These are phyloP conservation scores for Pythium phragmiticola DNA, from an alignment of 352 stramenopile species.

Conservation along the genomic window DNA sequence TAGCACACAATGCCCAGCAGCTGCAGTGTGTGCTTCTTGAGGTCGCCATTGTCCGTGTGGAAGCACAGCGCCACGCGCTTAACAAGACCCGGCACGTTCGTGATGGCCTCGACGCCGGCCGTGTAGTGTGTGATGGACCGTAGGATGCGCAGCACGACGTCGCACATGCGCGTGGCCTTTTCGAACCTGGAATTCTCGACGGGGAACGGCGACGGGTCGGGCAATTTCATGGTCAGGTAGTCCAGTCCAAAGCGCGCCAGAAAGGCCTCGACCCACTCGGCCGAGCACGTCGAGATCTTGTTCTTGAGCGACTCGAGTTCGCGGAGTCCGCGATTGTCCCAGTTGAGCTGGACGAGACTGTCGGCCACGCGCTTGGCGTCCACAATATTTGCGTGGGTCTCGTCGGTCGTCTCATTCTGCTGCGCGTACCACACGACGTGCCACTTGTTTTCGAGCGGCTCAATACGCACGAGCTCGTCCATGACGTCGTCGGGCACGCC, in stretches of 20 bases:
- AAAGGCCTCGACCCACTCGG: slow-evolving; percentile 80
- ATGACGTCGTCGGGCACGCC: slow-evolving; percentile 82
- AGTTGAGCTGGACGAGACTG: slow-evolving; percentile 78
- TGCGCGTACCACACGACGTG: slow-evolving; percentile 84
- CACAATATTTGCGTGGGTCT: slow-evolving; percentile 53
- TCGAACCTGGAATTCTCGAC: slow-evolving; percentile 81
- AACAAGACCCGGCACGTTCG: slow-evolving; percentile 74
- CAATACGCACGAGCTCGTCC: slow-evolving; percentile 82
- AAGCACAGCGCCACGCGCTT: slow-evolving; percentile 82
- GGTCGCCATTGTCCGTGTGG: slow-evolving; percentile 77
- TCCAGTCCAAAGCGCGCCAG: slow-evolving; percentile 73
- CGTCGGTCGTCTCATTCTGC: slow-evolving; percentile 69
- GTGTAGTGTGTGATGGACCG: slow-evolving; percentile 79
- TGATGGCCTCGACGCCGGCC: slow-evolving; percentile 78
- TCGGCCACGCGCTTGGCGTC: slow-evolving; percentile 72
- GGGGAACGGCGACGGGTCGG: slow-evolving; percentile 75
- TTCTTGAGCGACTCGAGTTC: slow-evolving; percentile 66
- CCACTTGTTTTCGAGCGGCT: slow-evolving; percentile 85
- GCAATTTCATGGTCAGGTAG: slow-evolving; percentile 86
- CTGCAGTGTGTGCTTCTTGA: slow-evolving; percentile 84
- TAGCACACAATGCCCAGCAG: slow-evolving; percentile 85
- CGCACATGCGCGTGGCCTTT: slow-evolving; percentile 70
- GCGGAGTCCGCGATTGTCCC: slow-evolving; percentile 78
- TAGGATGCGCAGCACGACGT: slow-evolving; percentile 75
- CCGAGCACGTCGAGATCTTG: slow-evolving; percentile 68